Base-by-base conservation (phyloP, 2,329 filamentous ascomycete species). In the Stemphylium lycopersici region DNA sequence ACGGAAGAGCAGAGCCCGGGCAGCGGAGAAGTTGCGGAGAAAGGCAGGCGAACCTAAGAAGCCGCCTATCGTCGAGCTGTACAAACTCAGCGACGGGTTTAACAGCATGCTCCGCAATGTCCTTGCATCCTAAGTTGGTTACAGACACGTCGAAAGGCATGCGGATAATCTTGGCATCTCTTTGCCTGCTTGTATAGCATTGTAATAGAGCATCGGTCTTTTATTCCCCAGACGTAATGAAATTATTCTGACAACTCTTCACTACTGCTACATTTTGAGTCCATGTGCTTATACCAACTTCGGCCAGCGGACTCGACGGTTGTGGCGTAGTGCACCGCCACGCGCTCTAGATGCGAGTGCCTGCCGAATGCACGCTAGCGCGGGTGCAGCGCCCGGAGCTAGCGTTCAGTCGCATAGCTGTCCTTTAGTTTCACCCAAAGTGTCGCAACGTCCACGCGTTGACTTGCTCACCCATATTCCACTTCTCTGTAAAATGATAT, bases 21-120 rank as follows among this genome's bases (percentile, higher is more conserved):
- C 84, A 64, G 90, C 93, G 70, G 93, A 96, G 70, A 85, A 89
- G 55, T 81, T 99, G 48, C 84, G 91, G 60, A 82, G 91, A 48
- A 88, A 84, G 38, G 91, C 92, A 1, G 92, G 92, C 29, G 91
- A 96, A 78, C 92, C 92, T 1, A 79, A 82, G 47, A 97, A 96
- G 78, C 92, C 92, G 3, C 77, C 81, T 1, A 85, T 96, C n/a
- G 79, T 76, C 20, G 92, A 96, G 79, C 84, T 96, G 46, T 81
- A 90, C 69, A 93, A 92, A 73, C 76, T 97, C 69, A 86, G 85
- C 65, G 89, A 91, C 4, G 87, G 88, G 58, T 96, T 97, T 74
- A 76, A 93, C 71, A 79, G 84, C 45, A 95, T 96, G 90, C 77
- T 96, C 69, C 85, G 92, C 65, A 83, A 86, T 67, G 91, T 96